A percentile compares a stretch with the other conserved stretches of the same genome.
These are phyloP conservation scores for Cucurbita argyrosperma DNA, from an alignment of 306 rosid genomes.

Conservation along the genomic window DNA sequence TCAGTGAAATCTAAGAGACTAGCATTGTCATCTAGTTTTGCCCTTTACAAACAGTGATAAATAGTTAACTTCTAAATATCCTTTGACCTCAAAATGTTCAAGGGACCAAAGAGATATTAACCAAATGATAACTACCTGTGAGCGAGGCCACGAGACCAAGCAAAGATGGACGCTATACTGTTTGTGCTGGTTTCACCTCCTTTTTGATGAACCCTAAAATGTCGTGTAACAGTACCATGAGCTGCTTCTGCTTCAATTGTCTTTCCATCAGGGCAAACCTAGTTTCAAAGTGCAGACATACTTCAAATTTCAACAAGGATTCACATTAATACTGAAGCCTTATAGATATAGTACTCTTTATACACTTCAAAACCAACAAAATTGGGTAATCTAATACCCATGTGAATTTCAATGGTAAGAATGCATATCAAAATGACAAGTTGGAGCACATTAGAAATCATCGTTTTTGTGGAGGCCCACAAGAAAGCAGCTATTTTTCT, in stretches of 20 bases:
- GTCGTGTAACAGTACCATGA: conserved; percentile 92
- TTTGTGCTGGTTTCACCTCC: conserved; percentile 99
- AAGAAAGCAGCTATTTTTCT: not conserved
- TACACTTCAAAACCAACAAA: not conserved
- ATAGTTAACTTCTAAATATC: not conserved
- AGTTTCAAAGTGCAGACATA: conserved; percentile 5
- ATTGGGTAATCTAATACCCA: not conserved
- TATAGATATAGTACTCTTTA: not conserved
- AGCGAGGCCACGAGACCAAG: conserved; percentile 92
- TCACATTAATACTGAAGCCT: not conserved
- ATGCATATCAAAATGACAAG: not conserved
- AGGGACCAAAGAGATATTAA: not conserved
- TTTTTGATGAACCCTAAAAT: conserved; percentile 80
- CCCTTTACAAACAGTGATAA: conserved; percentile 32
- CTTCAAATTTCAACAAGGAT: not conserved
- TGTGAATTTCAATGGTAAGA: not conserved
- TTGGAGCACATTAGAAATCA: not conserved
- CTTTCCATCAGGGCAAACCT: conserved; percentile 97
- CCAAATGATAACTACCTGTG: conserved; percentile 43
- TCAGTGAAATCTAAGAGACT: conserved; percentile 49
- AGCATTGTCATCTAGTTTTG: conserved; percentile 71
- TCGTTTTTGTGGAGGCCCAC: not conserved
- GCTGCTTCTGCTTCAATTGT: conserved; percentile 98
- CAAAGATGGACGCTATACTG: conserved; percentile 94
- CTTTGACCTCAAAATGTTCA: not conserved